Conservation (phyloP, 2,329 filamentous ascomycete genomes). For the Metarhizium brunneum region DNA sequence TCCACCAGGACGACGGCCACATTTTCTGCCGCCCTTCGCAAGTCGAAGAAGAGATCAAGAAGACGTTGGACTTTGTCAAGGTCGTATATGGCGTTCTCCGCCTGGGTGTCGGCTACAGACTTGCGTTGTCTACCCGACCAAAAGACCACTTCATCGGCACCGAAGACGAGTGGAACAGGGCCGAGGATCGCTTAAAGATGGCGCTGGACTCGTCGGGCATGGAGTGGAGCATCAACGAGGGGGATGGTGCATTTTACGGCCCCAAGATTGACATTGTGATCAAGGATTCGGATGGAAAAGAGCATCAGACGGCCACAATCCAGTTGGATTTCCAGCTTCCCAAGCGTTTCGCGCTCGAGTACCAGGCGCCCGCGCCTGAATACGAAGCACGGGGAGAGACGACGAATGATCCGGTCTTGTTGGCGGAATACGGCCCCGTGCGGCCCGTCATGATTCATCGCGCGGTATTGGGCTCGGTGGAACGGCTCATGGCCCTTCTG, state of each 20-base stretch:
- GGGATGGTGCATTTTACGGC: slow-evolving; percentile 84
- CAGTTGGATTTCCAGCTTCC: slow-evolving; percentile 87
- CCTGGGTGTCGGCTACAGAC: slow-evolving; percentile 58
- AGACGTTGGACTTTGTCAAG: slow-evolving; percentile 65
- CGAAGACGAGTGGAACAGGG: slow-evolving; percentile 49
- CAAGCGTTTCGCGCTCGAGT: slow-evolving; percentile 69
- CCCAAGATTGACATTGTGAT: slow-evolving; percentile 87
- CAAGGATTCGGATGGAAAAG: slow-evolving; percentile 70
- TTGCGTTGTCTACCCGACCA: slow-evolving; percentile 72
- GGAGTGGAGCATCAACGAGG: slow-evolving; percentile 65
- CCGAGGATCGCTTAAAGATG: slow-evolving; percentile 29
- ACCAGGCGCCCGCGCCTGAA: slow-evolving; percentile 59
- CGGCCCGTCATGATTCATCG: slow-evolving; percentile 74
- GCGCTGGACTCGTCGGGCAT: slow-evolving; percentile 57
- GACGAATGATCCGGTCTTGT: slow-evolving; percentile 36
- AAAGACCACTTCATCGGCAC: slow-evolving; percentile 69
- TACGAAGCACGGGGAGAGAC: slow-evolving; percentile 44
- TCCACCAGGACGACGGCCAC: slow-evolving; percentile 86
- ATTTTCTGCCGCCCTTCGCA: slow-evolving; percentile 78
- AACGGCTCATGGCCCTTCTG: slow-evolving; percentile 74
- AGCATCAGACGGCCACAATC: slow-evolving; percentile 82
- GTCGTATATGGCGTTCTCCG: slow-evolving; percentile 62
- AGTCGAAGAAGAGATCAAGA: slow-evolving; percentile 64
- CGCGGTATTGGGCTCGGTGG: slow-evolving; percentile 74
- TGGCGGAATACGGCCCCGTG: slow-evolving; percentile 48